phyloP scores from a whole-genome alignment of 352 stramenopile species.

The Ophiocytium majus region DNA sequence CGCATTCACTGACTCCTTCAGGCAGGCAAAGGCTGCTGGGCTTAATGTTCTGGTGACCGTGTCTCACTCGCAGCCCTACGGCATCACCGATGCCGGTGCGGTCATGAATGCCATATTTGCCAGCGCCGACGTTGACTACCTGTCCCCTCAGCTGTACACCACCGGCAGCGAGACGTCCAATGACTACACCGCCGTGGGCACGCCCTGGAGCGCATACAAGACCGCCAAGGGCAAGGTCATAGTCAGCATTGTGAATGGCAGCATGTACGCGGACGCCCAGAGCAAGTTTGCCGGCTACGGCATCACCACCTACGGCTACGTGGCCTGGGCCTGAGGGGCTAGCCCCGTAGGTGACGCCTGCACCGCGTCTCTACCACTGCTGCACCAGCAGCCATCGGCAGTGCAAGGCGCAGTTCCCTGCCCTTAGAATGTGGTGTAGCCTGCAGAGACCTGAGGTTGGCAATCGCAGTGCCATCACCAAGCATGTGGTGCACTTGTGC shows the following conservation, averaged over 20 bases:
- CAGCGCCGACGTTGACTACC: conserved; percentile 14
- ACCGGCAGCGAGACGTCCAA: background rate
- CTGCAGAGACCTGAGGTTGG: too few species aligned
- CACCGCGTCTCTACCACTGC: too few species aligned
- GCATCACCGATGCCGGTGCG: background rate
- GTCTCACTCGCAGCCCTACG: conserved; percentile 17
- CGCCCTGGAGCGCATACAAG: background rate
- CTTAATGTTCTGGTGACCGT: conserved; percentile 13
- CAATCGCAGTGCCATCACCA: too few species aligned
- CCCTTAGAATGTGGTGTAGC: too few species aligned
- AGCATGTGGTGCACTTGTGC: too few species aligned
- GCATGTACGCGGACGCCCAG: background rate
- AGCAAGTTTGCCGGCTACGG: background rate
- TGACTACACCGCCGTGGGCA: background rate
- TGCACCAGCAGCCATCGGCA: too few species aligned
- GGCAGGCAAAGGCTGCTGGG: background rate
- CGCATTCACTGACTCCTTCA: background rate
- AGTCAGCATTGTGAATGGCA: background rate
- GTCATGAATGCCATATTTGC: background rate
- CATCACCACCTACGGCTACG: background rate
- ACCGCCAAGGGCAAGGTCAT: background rate
- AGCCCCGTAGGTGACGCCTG: too few species aligned
- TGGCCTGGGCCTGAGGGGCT: background rate
- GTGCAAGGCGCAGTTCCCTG: too few species aligned
- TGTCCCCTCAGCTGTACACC: conserved; percentile 24